phyloP scores from a whole-genome alignment of 495 filamentous ascomycete genomes.

The Coniosporium apollinis region DNA sequence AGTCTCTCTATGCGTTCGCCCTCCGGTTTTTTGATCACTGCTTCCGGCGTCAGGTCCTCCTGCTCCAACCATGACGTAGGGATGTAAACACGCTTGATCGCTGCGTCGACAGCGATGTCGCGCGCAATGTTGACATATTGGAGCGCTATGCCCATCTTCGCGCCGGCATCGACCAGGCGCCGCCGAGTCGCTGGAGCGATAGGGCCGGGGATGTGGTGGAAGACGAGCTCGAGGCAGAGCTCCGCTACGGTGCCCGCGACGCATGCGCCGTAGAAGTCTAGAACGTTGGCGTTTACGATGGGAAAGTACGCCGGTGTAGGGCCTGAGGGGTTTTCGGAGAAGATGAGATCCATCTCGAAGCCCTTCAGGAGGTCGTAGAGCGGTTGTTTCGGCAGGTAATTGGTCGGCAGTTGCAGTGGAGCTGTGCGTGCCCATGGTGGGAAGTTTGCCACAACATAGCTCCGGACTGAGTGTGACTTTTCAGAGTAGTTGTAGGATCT shows the following conservation, averaged over 20 bases:
- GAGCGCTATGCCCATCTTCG: slow-evolving; percentile 47
- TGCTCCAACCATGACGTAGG: slow-evolving; percentile 42
- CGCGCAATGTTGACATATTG: slow-evolving; percentile 59
- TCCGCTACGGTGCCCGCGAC: slow-evolving; percentile 55
- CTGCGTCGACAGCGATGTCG: slow-evolving; percentile 45
- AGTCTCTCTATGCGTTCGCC: slow-evolving; percentile 27
- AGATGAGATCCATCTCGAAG: slow-evolving; percentile 43
- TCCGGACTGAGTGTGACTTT: slow-evolving; percentile 9
- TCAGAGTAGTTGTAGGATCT: slow-evolving; percentile 16
- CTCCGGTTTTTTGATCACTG: slow-evolving; percentile 32
- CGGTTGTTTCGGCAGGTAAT: slow-evolving; percentile 32
- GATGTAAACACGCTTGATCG: slow-evolving; percentile 43
- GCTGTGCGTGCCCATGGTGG: slow-evolving; percentile 30
- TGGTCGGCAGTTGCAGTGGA: slow-evolving; percentile 35
- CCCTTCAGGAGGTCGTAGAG: slow-evolving; percentile 42
- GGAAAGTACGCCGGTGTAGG: slow-evolving; percentile 23
- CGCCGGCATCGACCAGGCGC: slow-evolving; percentile 27
- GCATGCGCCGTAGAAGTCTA: slow-evolving; percentile 38
- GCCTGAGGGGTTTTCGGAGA: slow-evolving; percentile 15
- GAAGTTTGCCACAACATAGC: slow-evolving; percentile 28
- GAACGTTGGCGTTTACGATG: slow-evolving; percentile 35
- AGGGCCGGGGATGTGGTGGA: slow-evolving; percentile 28
- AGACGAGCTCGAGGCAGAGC: slow-evolving; percentile 44
- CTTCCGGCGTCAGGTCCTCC: slow-evolving; percentile 32
- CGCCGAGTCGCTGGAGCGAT: slow-evolving; percentile 9